A percentile compares a stretch with the other conserved stretches of the same genome.
phyloP scores from a whole-genome alignment of 148 eudicot species.

The Polygonum aviculare region DNA sequence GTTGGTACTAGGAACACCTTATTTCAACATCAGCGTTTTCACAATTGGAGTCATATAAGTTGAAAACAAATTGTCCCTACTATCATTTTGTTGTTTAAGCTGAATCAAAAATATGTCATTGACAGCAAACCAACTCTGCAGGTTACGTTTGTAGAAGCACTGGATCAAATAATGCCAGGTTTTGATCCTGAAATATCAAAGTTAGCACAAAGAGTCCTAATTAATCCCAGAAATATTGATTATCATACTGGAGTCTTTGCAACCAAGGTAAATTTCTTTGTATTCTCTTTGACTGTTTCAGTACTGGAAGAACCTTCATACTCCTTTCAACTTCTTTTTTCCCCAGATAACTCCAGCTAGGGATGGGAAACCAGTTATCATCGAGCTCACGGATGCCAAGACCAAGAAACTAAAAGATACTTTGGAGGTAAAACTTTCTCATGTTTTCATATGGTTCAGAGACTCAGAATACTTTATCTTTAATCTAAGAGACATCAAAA shows the following conservation, averaged over 20 bases:
- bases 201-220: conserved; percentile 90
- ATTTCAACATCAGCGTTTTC: neutral
- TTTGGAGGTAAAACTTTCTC: conserved; percentile 51
- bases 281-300: neutral
- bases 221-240: conserved; percentile 94
- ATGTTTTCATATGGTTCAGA: neutral
- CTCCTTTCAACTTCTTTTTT: neutral
- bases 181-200: conserved; percentile 99
- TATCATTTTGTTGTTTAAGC: neutral
- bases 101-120: neutral
- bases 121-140: conserved; percentile 15
- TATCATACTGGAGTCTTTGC: conserved; percentile 99
- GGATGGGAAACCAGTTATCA: conserved; percentile 93
- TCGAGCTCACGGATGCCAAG: conserved; percentile 97
- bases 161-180: conserved; percentile 99
- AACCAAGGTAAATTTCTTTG: conserved; percentile 54
- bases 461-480: too few relatives aligned
- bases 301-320: conserved; percentile 1
- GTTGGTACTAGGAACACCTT: neutral
- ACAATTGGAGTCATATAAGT: neutral
- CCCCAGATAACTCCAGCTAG: conserved; percentile 93
- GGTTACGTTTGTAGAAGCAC: conserved; percentile 98
- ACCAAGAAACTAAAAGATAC: conserved; percentile 85
- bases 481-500: too few relatives aligned
- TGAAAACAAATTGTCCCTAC: too few relatives aligned